These are phyloP conservation scores for Verticillium tricorpus DNA, from an alignment of 2,329 filamentous ascomycete species.

Conservation along the genomic window DNA sequence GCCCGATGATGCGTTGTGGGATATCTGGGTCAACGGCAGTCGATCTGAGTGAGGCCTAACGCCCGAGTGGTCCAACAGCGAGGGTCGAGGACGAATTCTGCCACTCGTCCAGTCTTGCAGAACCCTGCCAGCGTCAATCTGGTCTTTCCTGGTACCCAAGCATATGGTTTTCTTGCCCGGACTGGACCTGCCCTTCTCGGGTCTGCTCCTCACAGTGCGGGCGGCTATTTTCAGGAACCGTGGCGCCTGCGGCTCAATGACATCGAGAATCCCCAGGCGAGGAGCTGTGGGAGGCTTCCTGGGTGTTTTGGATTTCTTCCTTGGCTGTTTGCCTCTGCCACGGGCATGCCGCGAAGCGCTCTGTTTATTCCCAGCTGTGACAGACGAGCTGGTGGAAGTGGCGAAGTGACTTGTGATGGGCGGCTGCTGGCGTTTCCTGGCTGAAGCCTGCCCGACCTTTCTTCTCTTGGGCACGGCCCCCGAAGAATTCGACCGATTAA, in stretches of 20 bases:
- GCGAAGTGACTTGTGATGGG: conserved; percentile 25
- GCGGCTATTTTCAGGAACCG: conserved; percentile 58
- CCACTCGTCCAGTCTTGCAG: conserved; percentile 54
- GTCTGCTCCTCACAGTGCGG: conserved; percentile 45
- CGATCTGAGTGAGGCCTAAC: background rate
- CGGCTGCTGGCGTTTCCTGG: conserved; percentile 20
- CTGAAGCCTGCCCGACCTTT: conserved; percentile 17
- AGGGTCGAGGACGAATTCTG: conserved; percentile 39
- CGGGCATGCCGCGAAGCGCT: background rate
- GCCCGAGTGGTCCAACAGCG: background rate
- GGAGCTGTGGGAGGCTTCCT: conserved; percentile 22
- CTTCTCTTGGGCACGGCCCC: conserved; percentile 15
- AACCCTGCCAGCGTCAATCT: conserved; percentile 50
- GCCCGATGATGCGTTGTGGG: background rate
- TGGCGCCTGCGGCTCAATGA: conserved; percentile 48
- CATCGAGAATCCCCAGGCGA: conserved; percentile 56
- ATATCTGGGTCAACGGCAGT: background rate
- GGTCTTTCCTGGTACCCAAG: conserved; percentile 57
- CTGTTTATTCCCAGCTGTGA: background rate
- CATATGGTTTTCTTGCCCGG: conserved; percentile 53
- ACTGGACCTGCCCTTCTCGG: conserved; percentile 48
- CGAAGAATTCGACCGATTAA: conserved; percentile 21
- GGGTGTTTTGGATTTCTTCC: background rate
- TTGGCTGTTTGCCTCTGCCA: background rate
- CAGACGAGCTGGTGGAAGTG: background rate